These are phyloP conservation scores for Flaveria robusta DNA, from an alignment of 129 eudicot genomes.

Conservation along the genomic window DNA sequence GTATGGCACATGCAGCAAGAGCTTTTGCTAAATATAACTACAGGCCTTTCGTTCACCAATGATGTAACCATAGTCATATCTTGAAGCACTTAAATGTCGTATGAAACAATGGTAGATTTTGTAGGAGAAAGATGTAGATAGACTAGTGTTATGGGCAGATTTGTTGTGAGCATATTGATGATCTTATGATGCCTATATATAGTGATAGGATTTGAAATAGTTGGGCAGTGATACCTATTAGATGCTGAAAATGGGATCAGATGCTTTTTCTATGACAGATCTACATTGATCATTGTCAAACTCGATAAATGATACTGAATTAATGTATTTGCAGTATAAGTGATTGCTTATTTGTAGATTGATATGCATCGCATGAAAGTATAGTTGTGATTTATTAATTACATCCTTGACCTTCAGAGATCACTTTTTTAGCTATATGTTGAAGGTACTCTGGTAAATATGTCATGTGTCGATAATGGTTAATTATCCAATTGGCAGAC, in stretches of 20 bases:
- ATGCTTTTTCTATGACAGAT: slow-evolving; percentile 26
- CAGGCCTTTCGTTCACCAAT: slow-evolving; percentile 55
- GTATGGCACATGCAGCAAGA: slow-evolving; percentile 69
- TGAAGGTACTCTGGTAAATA: too few relatives aligned
- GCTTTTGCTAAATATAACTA: slow-evolving; percentile 66
- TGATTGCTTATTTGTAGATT: slow-evolving; percentile 28
- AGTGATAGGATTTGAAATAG: slow-evolving; percentile 24
- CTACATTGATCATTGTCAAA: slow-evolving; percentile 6
- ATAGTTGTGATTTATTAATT: not conserved
- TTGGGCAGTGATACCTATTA: slow-evolving; percentile 9
- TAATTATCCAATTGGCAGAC: slow-evolving; percentile 22
- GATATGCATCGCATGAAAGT: slow-evolving; percentile 25
- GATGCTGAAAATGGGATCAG: slow-evolving; percentile 34
- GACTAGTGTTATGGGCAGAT: not conserved
- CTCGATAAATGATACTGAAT: slow-evolving; percentile 21
- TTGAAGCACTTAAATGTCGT: not conserved
- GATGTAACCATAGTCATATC: slow-evolving; percentile 45
- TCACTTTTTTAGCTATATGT: not conserved
- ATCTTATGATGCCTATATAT: slow-evolving; percentile 27
- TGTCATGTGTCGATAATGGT: not conserved
- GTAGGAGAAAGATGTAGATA: slow-evolving; percentile 5
- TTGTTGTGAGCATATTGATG: slow-evolving; percentile 13
- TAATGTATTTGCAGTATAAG: not conserved
- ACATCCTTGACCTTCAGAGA: slow-evolving; percentile 17
- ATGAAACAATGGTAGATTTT: not conserved